phyloP scores from a whole-genome alignment of 2,329 filamentous ascomycete genomes.

The Microsporum audouinii region DNA sequence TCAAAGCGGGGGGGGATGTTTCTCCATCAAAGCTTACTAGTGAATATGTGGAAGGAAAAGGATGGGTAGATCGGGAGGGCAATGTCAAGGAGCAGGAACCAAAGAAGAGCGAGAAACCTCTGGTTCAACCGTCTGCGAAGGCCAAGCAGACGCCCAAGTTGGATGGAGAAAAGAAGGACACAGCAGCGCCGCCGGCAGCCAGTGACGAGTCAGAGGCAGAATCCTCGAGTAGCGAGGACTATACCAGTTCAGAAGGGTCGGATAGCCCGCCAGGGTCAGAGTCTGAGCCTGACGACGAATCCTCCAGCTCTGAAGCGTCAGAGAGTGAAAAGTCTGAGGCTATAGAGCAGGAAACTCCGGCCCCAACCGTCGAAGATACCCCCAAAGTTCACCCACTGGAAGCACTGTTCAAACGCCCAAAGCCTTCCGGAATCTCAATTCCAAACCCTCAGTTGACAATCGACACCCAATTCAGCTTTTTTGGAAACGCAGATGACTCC shows the following conservation, averaged over 20 bases:
- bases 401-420: conserved; percentile 71
- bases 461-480: conserved; percentile 66
- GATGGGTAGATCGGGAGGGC: conserved; percentile 75
- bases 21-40: conserved; percentile 39
- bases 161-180: not conserved
- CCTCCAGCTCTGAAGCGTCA: not conserved
- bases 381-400: conserved; percentile 68
- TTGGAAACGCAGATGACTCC: conserved; percentile 44
- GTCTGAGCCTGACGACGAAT: not conserved
- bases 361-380: conserved; percentile 8
- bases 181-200: not conserved
- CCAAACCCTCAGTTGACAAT: conserved; percentile 30
- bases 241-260: not conserved
- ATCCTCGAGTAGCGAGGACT: not conserved
- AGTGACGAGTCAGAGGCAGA: not conserved
- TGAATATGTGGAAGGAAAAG: conserved; percentile 70
- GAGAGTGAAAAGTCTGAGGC: conserved; percentile 19
- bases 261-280: not conserved
- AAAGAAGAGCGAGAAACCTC: conserved; percentile 1
- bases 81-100: conserved; percentile 47
- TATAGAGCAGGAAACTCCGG: conserved; percentile 3
- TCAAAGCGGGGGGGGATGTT: conserved; percentile 47
- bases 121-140: not conserved
- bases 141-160: not conserved
- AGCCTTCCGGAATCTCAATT: conserved; percentile 20